Evolutionary conservation across 768 basidiomycete species (phyloP).

Genomic region (Leucosporidium creatinivorum): DNA sequence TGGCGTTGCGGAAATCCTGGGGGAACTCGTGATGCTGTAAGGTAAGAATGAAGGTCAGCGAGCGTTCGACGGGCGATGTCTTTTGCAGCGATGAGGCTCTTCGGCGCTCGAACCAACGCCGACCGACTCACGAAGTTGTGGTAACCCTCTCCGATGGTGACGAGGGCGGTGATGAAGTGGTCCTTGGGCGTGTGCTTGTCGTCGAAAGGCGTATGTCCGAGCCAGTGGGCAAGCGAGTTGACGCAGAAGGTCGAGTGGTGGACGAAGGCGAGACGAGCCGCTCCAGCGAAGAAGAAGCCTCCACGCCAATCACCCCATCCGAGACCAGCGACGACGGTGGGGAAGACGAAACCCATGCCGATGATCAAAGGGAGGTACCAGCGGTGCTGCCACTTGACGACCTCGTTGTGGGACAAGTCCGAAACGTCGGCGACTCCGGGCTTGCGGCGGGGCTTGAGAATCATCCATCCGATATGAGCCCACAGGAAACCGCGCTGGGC

Average conservation of each 20-base stretch:
- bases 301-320: conserved; percentile 70
- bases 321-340: conserved; percentile 60
- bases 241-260: conserved; percentile 87
- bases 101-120: neutral
- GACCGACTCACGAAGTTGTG: conserved; percentile 58
- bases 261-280: conserved; percentile 64
- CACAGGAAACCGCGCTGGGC: conserved; percentile 68
- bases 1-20: conserved; percentile 67
- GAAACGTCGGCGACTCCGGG: conserved; percentile 67
- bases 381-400: conserved; percentile 71
- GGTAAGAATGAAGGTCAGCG: neutral
- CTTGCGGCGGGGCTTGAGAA: conserved; percentile 64
- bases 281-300: conserved; percentile 65
- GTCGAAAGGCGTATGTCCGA: conserved; percentile 74
- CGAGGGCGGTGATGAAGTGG: conserved; percentile 68
- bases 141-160: conserved; percentile 81
- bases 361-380: conserved; percentile 60
- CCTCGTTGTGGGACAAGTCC: conserved; percentile 60
- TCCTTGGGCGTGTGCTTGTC: conserved; percentile 55
- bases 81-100: too few relatives aligned
- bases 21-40: conserved; percentile 63
- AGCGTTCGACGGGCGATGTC: too few relatives aligned
- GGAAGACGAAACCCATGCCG: conserved; percentile 64
- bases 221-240: conserved; percentile 79
- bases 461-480: conserved; percentile 79